These are phyloP conservation scores for Nasturtium officinale DNA, from an alignment of 345 rosid genomes.

Conservation along the genomic window DNA sequence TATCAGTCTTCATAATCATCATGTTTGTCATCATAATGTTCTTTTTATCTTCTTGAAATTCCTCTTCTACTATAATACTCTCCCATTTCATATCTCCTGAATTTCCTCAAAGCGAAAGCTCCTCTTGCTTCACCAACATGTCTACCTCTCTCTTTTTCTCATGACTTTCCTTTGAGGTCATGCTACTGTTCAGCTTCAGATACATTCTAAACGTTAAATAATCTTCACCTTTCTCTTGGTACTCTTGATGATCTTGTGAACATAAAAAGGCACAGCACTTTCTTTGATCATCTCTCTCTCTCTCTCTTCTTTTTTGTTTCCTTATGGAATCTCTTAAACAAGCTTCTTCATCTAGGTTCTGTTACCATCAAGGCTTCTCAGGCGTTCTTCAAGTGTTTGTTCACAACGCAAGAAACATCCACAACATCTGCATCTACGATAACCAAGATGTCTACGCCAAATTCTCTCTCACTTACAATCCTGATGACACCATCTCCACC, in stretches of 20 bases:
- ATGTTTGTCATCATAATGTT: conserved; percentile 33
- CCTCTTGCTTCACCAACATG: conserved; percentile 37
- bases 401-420: conserved; percentile 92
- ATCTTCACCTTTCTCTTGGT: neutral
- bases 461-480: conserved; percentile 87
- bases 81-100: conserved; percentile 44
- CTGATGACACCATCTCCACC: conserved; percentile 83
- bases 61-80: conserved; percentile 40
- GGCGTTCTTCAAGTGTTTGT: conserved; percentile 75
- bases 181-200: conserved; percentile 42
- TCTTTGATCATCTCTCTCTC: conserved; percentile 14
- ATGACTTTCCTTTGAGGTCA: conserved; percentile 54
- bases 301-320: neutral
- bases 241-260: neutral
- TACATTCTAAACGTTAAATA: conserved; percentile 7
- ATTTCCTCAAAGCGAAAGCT: conserved; percentile 46
- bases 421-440: conserved; percentile 95
- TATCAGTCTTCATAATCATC: conserved; percentile 22
- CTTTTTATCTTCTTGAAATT: conserved; percentile 33
- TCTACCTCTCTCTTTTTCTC: conserved; percentile 27
- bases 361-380: conserved; percentile 50
- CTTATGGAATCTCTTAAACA: conserved; percentile 61
- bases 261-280: neutral
- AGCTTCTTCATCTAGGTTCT: conserved; percentile 52
- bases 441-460: conserved; percentile 96